Evolutionary conservation across 148 eudicot genomes (phyloP).

Genomic region (Nepenthes gracilis): DNA sequence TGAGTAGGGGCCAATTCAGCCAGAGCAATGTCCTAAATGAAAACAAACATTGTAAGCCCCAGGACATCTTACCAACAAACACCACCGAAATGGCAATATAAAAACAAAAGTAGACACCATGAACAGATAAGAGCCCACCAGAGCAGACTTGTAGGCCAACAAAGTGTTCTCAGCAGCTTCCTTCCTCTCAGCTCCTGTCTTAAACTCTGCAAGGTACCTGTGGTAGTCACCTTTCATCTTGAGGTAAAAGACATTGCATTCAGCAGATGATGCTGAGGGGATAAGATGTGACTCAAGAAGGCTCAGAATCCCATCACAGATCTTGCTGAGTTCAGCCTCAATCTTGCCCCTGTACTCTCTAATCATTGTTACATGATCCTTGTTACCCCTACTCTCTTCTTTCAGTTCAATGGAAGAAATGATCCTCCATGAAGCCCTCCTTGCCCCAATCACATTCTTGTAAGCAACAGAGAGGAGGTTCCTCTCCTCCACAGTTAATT

Average conservation of each 20-base stretch:
- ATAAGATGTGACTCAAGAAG: conserved; percentile 34
- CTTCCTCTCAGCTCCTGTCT: too few species aligned
- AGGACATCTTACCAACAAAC: background rate
- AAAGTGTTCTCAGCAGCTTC: too few species aligned
- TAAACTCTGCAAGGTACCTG: too few species aligned
- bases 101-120: background rate
- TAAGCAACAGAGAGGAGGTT: too few species aligned
- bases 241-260: conserved; percentile 35
- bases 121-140: conserved; percentile 26
- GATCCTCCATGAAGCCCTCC: conserved; percentile 28
- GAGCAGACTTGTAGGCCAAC: conserved; percentile 82
- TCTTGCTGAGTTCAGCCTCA: conserved; percentile 37
- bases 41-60: conserved; percentile 1
- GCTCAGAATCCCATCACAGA: conserved; percentile 34
- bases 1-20: conserved; percentile 77
- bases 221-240: conserved; percentile 72
- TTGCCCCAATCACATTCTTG: too few species aligned
- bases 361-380: conserved; percentile 30
- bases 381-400: conserved; percentile 27
- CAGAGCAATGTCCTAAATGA: conserved; percentile 55
- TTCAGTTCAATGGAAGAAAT: conserved; percentile 19
- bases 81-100: background rate
- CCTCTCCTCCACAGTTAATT: conserved; percentile 41
- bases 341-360: conserved; percentile 33
- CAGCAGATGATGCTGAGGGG: conserved; percentile 32